Conservation (phyloP, 371 early-diverging fungal species). For the Mycotypha africana region DNA sequence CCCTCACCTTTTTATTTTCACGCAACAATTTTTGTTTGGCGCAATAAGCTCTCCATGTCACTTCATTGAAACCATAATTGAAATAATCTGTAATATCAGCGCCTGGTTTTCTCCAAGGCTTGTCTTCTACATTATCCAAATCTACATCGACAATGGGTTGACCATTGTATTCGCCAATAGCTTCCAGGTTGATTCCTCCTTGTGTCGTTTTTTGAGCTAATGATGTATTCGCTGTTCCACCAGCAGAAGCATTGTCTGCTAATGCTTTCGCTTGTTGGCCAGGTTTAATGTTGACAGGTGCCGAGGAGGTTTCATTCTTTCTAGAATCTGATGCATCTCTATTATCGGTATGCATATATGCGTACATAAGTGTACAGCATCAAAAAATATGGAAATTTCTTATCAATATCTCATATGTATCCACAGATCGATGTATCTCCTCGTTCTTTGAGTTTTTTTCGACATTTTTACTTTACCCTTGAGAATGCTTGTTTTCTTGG, state of each 20-base stretch:
- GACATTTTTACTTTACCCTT: conserved; percentile 16
- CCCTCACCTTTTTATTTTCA: conserved; percentile 46
- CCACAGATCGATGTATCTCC: too few relatives aligned
- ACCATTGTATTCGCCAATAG: conserved; percentile 73
- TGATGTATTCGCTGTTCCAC: too few relatives aligned
- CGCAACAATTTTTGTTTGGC: conserved; percentile 83
- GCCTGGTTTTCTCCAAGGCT: conserved; percentile 97
- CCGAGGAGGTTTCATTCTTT: conserved; percentile 24
- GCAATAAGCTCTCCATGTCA: conserved; percentile 90
- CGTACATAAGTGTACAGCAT: too few relatives aligned
- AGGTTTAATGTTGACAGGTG: conserved; percentile 61
- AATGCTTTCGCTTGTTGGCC: conserved; percentile 30
- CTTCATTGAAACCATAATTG: conserved; percentile 97
- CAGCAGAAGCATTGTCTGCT: conserved; percentile 14
- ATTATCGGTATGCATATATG: not conserved
- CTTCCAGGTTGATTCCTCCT: conserved; percentile 65
- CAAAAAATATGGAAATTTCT: too few relatives aligned
- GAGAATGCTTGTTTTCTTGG: too few relatives aligned
- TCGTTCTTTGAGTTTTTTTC: too few relatives aligned
- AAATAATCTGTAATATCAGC: conserved; percentile 98
- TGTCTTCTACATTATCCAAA: conserved; percentile 83
- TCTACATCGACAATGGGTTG: conserved; percentile 84
- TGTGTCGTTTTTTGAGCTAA: conserved; percentile 16
- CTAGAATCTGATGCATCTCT: conserved; percentile 2
- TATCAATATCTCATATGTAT: too few relatives aligned